Evolutionary conservation across 176 grass and related monocot genomes (phyloP).

Genomic region (Hordeum vulgare): MorexV3_pseudomolecules_assembly NC_058519.1:499379237-499379736

Average conservation of each 20-base stretch:
- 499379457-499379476: constrained; percentile 83
- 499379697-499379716: background rate
- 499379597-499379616: constrained; percentile 57
- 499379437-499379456: constrained; percentile 84
- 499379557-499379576: background rate
- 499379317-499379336: background rate
- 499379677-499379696: background rate
- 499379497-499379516: constrained; percentile 66
- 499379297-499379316: background rate
- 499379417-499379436: constrained; percentile 7
- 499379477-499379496: constrained; percentile 81
- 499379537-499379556: background rate
- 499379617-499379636: constrained; percentile 89
- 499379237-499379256: background rate
- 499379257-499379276: background rate
- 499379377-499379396: background rate
- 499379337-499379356: background rate
- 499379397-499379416: background rate
- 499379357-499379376: background rate
- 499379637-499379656: constrained; percentile 81
- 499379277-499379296: background rate
- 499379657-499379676: background rate
- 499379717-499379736: background rate
- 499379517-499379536: constrained; percentile 63
- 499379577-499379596: background rate